Conservation (phyloP, 2,329 filamentous ascomycete species). For the Dactylellina cionopaga region DNA sequence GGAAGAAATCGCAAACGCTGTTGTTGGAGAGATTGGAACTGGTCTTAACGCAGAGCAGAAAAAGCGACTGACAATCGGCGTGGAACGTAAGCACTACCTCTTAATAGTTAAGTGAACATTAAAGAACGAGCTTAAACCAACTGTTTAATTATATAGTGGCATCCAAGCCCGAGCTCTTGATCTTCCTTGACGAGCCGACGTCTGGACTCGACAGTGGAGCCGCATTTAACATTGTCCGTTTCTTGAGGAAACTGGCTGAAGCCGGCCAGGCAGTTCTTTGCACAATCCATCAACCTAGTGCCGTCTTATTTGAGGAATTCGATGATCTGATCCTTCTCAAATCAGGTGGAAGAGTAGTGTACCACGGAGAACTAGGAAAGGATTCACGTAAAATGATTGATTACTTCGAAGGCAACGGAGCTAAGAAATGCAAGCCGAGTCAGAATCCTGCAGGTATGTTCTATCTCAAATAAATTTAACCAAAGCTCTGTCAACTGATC, state of each 20-base stretch:
- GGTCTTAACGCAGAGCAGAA: constrained; percentile 72
- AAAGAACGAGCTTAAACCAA: background rate
- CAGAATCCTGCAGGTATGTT: constrained; percentile 64
- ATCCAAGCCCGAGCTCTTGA: constrained; percentile 69
- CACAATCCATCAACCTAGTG: constrained; percentile 71
- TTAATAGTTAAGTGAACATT: background rate
- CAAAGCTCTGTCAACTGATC: constrained; percentile 57
- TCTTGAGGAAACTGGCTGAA: constrained; percentile 71
- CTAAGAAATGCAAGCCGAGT: constrained; percentile 63
- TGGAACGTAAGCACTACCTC: constrained; percentile 12
- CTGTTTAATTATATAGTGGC: constrained; percentile 68
- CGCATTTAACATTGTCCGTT: constrained; percentile 71
- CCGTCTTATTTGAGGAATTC: constrained; percentile 68
- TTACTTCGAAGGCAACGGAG: constrained; percentile 68
- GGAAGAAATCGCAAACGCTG: constrained; percentile 72
- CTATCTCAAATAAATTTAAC: too few species aligned
- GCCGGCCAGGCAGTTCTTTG: constrained; percentile 70
- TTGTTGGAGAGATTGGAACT: constrained; percentile 69
- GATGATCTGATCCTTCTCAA: constrained; percentile 68
- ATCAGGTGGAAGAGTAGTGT: constrained; percentile 67
- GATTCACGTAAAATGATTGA: constrained; percentile 65
- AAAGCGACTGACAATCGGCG: constrained; percentile 65
- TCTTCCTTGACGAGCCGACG: constrained; percentile 73
- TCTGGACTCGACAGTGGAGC: constrained; percentile 70
- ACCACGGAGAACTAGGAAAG: constrained; percentile 67